phyloP scores from a whole-genome alignment of 805 yeast genomes.

The Candida khao-thaluensis region DNA sequence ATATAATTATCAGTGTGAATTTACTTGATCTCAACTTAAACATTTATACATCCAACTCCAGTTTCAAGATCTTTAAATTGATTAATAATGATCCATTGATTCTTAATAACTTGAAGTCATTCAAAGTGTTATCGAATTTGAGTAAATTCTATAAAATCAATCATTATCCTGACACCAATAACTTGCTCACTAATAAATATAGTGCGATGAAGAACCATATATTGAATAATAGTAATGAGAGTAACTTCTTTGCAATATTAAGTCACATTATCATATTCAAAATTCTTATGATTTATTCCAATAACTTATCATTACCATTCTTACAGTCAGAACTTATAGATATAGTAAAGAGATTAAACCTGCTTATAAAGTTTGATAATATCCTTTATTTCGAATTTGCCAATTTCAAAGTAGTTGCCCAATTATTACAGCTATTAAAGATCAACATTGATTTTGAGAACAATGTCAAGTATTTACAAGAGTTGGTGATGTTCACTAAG shows the following conservation, averaged over 20 bases:
- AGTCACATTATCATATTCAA: constrained; percentile 21
- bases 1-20: constrained; percentile 14
- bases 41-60: constrained; percentile 7
- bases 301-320: constrained; percentile 16
- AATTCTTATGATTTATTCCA: constrained; percentile 20
- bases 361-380: constrained; percentile 11
- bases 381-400: constrained; percentile 24
- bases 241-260: constrained; percentile 13
- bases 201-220: constrained; percentile 14
- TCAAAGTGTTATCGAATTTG: constrained; percentile 14
- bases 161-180: constrained; percentile 15
- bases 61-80: constrained; percentile 12
- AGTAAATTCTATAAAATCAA: constrained; percentile 15
- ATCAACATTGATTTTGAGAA: constrained; percentile 24
- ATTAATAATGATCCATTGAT: constrained; percentile 19
- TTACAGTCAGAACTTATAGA: constrained; percentile 20
- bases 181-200: constrained; percentile 11
- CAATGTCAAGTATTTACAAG: constrained; percentile 14
- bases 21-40: constrained; percentile 13
- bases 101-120: constrained; percentile 19
- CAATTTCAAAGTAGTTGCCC: constrained; percentile 33
- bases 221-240: constrained; percentile 13
- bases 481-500: constrained; percentile 51
- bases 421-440: constrained; percentile 29
- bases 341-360: constrained; percentile 18